Percentiles rank a stretch among this genome's conserved stretches.
Conservation (phyloP, 768 basidiomycete species). For the Suillus occidentalis region DNA sequence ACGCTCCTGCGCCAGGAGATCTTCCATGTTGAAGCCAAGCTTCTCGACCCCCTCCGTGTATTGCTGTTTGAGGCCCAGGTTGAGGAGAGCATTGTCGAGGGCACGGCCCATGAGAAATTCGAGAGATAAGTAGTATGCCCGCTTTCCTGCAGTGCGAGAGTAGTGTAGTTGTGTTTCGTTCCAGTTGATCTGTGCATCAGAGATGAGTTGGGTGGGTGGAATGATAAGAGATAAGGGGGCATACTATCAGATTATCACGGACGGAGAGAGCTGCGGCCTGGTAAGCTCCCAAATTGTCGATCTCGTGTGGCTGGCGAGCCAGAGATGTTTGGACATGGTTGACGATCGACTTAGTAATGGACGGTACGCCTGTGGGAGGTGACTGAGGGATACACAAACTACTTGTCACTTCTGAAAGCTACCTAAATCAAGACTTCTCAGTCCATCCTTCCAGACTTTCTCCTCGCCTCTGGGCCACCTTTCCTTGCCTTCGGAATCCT, state of each 20-base stretch:
- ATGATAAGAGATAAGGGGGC: constrained; percentile 18
- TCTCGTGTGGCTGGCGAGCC: constrained; percentile 87
- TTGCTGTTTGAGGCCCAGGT: constrained; percentile 79
- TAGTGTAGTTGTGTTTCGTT: constrained; percentile 77
- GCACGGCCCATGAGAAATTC: constrained; percentile 90
- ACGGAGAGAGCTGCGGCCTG: constrained; percentile 88
- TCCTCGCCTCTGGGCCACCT: constrained; percentile 86
- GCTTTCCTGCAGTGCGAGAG: constrained; percentile 81
- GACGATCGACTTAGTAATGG: constrained; percentile 74
- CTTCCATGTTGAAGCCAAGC: constrained; percentile 91
- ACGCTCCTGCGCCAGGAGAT: constrained; percentile 83
- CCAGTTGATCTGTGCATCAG: constrained; percentile 67
- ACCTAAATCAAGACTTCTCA: constrained; percentile 61
- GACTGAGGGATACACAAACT: neutral
- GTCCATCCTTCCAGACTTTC: constrained; percentile 64
- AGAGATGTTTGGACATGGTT: constrained; percentile 87
- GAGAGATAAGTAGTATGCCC: constrained; percentile 93
- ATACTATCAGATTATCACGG: constrained; percentile 82
- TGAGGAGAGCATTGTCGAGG: constrained; percentile 80
- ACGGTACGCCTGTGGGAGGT: constrained; percentile 46
- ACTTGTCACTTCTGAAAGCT: constrained; percentile 8
- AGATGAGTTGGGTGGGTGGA: constrained; percentile 3
- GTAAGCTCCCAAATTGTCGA: constrained; percentile 85
- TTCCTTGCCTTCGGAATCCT: constrained; percentile 74
- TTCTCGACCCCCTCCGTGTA: constrained; percentile 66